Conservation (phyloP, 371 early-diverging fungal genomes). For the Mortierella sp. region DNA sequence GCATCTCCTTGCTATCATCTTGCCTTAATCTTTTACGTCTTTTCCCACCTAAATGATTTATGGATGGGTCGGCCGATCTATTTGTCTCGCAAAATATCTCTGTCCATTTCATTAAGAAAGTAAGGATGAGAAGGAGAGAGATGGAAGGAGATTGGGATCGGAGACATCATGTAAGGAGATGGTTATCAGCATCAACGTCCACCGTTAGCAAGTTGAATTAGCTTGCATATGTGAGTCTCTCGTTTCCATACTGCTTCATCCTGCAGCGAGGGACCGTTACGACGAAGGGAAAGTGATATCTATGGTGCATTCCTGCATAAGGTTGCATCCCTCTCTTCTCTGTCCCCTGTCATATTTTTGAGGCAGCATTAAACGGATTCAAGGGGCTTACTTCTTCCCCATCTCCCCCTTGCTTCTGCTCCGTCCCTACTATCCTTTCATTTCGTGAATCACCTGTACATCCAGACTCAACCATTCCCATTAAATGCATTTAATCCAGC, state of each 20-base stretch:
- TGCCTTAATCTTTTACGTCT: background rate
- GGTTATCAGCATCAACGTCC: background rate
- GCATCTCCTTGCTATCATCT: background rate
- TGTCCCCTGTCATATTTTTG: background rate
- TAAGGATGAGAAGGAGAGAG: background rate
- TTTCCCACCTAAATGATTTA: background rate
- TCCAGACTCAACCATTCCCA: background rate
- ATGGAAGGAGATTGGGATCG: background rate
- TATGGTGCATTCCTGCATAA: background rate
- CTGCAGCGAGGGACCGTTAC: background rate
- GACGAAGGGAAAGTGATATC: background rate
- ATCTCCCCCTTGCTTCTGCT: background rate
- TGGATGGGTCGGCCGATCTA: background rate
- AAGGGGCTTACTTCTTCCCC: background rate
- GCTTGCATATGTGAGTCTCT: background rate
- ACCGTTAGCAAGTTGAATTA: background rate
- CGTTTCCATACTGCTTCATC: background rate
- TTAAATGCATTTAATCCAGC: background rate
- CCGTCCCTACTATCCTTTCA: background rate
- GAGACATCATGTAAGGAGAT: background rate
- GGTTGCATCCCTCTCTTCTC: background rate
- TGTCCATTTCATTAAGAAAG: background rate
- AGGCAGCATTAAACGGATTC: background rate
- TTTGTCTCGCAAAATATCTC: background rate
- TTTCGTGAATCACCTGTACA: background rate